phyloP scores from a whole-genome alignment of 2,329 filamentous ascomycete species.

The Dothideomycetidae sp. region DNA sequence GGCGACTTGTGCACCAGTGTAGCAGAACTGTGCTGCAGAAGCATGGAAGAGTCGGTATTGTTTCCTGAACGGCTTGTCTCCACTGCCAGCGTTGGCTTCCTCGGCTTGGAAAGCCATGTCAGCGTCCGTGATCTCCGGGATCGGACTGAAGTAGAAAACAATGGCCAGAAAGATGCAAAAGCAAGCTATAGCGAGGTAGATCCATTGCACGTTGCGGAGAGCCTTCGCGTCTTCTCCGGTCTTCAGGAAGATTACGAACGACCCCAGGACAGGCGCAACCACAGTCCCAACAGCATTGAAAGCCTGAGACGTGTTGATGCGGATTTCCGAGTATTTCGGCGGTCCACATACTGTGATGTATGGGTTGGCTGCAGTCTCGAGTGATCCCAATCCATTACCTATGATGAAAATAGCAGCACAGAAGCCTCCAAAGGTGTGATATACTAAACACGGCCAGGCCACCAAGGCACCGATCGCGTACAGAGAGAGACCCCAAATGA shows the following conservation, averaged over 20 bases:
- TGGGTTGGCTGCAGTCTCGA: conserved; percentile 47
- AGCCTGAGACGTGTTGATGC: conserved; percentile 45
- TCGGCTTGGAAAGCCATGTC: conserved; percentile 43
- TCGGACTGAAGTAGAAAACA: conserved; percentile 43
- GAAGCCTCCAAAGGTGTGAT: conserved; percentile 44
- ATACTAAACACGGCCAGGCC: conserved; percentile 44
- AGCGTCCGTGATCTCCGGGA: conserved; percentile 44
- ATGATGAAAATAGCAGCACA: conserved; percentile 45
- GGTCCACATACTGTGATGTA: conserved; percentile 42
- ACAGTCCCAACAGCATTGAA: conserved; percentile 46
- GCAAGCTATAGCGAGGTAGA: conserved; percentile 47
- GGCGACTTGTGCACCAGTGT: conserved; percentile 58
- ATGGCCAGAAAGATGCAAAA: conserved; percentile 44
- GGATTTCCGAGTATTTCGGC: conserved; percentile 43
- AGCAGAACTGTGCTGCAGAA: conserved; percentile 63
- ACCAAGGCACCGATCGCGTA: conserved; percentile 44
- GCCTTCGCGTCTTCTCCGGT: conserved; percentile 35
- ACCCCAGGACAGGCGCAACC: conserved; percentile 44
- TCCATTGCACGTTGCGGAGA: conserved; percentile 48
- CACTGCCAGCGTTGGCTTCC: conserved; percentile 17
- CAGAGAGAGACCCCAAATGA: conserved; percentile 39
- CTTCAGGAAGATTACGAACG: conserved; percentile 47
- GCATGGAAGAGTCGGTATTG: conserved; percentile 65
- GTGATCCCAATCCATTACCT: conserved; percentile 37
- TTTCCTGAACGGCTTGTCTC: conserved; percentile 39